Percentiles rank a stretch among this genome's conserved stretches.
Evolutionary conservation across 1,284 basidiomycete genomes (phyloP).

Genomic region (Ganoderma sp.): DNA sequence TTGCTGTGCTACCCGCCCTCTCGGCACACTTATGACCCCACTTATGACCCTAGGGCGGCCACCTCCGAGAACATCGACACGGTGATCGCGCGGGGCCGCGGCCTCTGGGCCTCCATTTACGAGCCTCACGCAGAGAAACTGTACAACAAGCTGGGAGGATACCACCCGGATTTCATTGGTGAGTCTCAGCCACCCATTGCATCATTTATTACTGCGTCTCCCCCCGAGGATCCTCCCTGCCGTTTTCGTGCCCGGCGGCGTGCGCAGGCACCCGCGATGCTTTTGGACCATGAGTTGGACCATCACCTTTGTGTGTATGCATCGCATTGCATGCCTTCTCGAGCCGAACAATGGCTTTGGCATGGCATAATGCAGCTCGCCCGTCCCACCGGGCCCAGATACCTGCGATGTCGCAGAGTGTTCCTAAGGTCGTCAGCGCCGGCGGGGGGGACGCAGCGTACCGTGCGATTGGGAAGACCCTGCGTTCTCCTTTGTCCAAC

Average conservation of each 20-base stretch:
- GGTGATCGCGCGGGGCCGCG: slow-evolving; percentile 68
- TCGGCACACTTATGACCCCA: slow-evolving; percentile 2
- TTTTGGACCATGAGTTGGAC: slow-evolving; percentile 11
- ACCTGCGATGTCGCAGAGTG: slow-evolving; percentile 2
- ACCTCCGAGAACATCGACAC: slow-evolving; percentile 69
- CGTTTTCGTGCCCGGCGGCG: slow-evolving; percentile 10
- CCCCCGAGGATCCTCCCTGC: slow-evolving; percentile 15
- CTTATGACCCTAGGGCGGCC: slow-evolving; percentile 53
- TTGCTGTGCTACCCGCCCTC: slow-evolving; percentile 1
- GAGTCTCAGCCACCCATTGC: slow-evolving; percentile 47
- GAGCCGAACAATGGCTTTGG: slow-evolving; percentile 4
- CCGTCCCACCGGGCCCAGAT: slow-evolving; percentile 23
- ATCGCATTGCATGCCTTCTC: not conserved
- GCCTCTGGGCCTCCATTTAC: slow-evolving; percentile 92
- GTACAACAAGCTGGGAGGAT: slow-evolving; percentile 83
- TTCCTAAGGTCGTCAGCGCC: slow-evolving; percentile 2
- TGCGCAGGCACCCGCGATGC: not conserved
- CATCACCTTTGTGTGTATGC: not conserved
- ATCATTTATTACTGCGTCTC: slow-evolving; percentile 9
- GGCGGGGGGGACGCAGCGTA: not conserved
- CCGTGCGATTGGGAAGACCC: slow-evolving; percentile 4
- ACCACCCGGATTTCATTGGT: slow-evolving; percentile 88
- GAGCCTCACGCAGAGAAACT: slow-evolving; percentile 89
- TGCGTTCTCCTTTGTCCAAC: not conserved
- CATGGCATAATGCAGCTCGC: slow-evolving; percentile 21